phyloP scores from a whole-genome alignment of 2,329 filamentous ascomycete species.

The Aspergillus ibericus region DNA sequence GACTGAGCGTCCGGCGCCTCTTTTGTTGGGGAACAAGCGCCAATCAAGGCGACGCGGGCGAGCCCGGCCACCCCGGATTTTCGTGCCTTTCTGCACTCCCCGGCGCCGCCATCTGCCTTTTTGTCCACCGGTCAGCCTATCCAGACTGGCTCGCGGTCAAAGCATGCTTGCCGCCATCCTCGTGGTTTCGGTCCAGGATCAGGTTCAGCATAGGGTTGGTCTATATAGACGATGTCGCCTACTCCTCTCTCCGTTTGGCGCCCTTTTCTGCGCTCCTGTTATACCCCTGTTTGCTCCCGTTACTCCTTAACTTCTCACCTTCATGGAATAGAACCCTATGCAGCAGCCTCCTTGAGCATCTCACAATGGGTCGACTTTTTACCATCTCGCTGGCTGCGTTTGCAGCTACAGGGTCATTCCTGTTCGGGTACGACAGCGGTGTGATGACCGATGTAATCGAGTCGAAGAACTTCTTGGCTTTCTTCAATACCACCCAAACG shows the following conservation, averaged over 20 bases:
- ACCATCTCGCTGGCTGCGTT: slow-evolving; percentile 13
- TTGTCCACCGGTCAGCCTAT: background rate
- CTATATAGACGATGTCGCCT: slow-evolving; percentile 1
- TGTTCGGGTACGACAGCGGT: slow-evolving; percentile 44
- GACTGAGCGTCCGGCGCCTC: background rate
- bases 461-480: slow-evolving; percentile 57
- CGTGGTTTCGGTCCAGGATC: background rate
- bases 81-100: background rate
- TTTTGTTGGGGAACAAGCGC: background rate
- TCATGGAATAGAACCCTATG: background rate
- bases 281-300: background rate
- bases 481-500: slow-evolving; percentile 55
- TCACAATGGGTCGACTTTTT: slow-evolving; percentile 12
- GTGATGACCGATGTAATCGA: slow-evolving; percentile 51
- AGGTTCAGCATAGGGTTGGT: background rate
- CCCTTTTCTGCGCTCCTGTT: background rate
- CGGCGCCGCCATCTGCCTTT: background rate
- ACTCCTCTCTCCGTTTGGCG: background rate
- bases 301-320: no score
- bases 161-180: background rate
- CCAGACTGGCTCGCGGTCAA: background rate
- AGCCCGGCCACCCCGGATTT: slow-evolving; percentile 14
- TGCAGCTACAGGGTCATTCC: slow-evolving; percentile 30
- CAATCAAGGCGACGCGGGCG: slow-evolving; percentile 9
- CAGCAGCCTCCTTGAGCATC: background rate